These are phyloP conservation scores for Rubus idaeus DNA, from an alignment of 306 rosid genomes.

Conservation along the genomic window DNA sequence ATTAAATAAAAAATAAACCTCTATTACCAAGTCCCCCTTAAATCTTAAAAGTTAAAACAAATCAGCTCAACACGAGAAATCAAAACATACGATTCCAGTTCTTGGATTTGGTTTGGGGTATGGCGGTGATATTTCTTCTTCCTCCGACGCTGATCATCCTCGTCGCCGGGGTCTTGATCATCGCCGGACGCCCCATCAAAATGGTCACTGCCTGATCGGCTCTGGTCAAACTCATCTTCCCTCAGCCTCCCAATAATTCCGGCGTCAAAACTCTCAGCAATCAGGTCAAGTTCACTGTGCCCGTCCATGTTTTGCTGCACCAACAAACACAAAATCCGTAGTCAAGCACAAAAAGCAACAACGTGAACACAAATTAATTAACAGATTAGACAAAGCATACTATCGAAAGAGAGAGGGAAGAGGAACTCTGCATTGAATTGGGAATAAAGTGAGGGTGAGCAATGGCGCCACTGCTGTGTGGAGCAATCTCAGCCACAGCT, in stretches of 20 bases:
- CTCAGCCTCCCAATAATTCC: constrained; percentile 52
- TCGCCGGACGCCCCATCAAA: constrained; percentile 78
- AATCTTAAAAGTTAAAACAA: constrained; percentile 5
- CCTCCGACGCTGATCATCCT: constrained; percentile 43
- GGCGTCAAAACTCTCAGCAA: constrained; percentile 59
- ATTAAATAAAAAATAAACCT: not conserved
- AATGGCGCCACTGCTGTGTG: constrained; percentile 34
- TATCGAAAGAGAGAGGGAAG: constrained; percentile 39
- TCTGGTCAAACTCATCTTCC: constrained; percentile 70
- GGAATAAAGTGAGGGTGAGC: constrained; percentile 30
- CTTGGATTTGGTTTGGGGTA: constrained; percentile 80
- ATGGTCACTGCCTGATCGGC: constrained; percentile 84
- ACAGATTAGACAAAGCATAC: constrained; percentile 36
- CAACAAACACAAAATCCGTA: constrained; percentile 25
- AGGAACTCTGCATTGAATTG: constrained; percentile 35
- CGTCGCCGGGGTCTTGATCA: constrained; percentile 63
- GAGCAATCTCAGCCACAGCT: constrained; percentile 39
- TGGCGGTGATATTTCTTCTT: constrained; percentile 90
- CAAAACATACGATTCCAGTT: constrained; percentile 70
- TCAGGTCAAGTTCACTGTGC: constrained; percentile 45
- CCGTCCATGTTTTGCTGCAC: constrained; percentile 69
- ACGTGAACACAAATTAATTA: constrained; percentile 7
- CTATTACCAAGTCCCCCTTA: constrained; percentile 7
- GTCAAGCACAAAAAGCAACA: not conserved
- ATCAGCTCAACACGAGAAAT: not conserved